A percentile compares a stretch with the other conserved stretches of the same genome.
Conservation (phyloP, 164 flowering plant species). For the Umbilicus rupestris region DNA sequence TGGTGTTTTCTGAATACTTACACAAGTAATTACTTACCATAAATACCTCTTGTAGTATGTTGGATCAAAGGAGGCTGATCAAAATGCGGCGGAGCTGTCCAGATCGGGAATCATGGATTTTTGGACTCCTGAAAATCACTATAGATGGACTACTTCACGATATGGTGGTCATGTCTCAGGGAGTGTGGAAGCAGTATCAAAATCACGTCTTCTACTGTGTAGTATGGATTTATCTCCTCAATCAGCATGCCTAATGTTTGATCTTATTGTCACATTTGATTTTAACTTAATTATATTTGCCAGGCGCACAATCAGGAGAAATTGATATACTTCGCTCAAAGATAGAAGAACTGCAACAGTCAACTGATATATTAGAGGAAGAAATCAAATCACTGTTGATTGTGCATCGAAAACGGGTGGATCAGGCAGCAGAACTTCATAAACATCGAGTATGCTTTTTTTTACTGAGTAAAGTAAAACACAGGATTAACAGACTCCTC, state of each 20-base stretch:
- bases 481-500: too few relatives aligned
- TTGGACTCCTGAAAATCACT: constrained; percentile 98
- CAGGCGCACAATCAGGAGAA: constrained; percentile 67
- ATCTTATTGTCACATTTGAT: not conserved
- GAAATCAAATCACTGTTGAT: constrained; percentile 34
- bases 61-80: constrained; percentile 72
- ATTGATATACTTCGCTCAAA: constrained; percentile 47
- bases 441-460: constrained; percentile 52
- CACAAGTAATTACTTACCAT: not conserved
- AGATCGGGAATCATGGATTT: constrained; percentile 57
- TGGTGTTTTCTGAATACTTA: not conserved
- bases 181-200: constrained; percentile 49
- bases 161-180: constrained; percentile 83
- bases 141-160: constrained; percentile 73
- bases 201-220: constrained; percentile 55
- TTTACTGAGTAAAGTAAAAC: too few relatives aligned
- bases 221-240: constrained; percentile 34
- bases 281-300: not conserved
- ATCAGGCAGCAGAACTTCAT: constrained; percentile 64
- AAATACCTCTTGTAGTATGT: constrained; percentile 47
- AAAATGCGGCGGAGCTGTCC: constrained; percentile 54
- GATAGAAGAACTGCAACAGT: constrained; percentile 53
- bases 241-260: not conserved
- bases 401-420: constrained; percentile 46
- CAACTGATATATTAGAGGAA: constrained; percentile 41